These are phyloP conservation scores for Gonapodya sp. DNA, from an alignment of 192 early-diverging fungal genomes.

Conservation along the genomic window DNA sequence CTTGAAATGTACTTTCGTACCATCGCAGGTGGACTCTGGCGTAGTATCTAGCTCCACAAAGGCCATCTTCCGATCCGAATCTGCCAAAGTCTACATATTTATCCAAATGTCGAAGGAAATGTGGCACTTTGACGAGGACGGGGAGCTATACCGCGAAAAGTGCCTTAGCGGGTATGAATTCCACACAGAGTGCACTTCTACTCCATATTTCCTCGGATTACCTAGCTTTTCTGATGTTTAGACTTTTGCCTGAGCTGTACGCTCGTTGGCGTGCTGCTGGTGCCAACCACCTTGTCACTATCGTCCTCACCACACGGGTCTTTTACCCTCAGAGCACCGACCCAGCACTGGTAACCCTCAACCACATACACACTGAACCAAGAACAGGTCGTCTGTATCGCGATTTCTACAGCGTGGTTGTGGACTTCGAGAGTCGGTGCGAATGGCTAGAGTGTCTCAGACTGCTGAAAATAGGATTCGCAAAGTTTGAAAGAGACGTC, in stretches of 20 bases:
- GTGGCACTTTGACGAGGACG: slow-evolving; percentile 97
- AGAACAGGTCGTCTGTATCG: slow-evolving; percentile 53
- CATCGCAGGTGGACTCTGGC: slow-evolving; percentile 53
- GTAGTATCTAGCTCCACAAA: slow-evolving; percentile 71
- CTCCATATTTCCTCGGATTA: slow-evolving; percentile 58
- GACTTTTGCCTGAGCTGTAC: not conserved
- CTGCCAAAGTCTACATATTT: slow-evolving; percentile 88
- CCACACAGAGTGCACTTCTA: slow-evolving; percentile 32
- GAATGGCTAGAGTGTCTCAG: slow-evolving; percentile 60
- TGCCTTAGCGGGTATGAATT: slow-evolving; percentile 74
- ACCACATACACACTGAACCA: not conserved
- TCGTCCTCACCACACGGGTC: slow-evolving; percentile 86
- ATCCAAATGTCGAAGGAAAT: slow-evolving; percentile 96
- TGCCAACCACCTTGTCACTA: slow-evolving; percentile 90
- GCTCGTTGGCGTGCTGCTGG: slow-evolving; percentile 61
- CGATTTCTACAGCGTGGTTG: slow-evolving; percentile 92
- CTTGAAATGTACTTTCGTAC: not conserved
- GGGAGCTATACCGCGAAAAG: slow-evolving; percentile 90
- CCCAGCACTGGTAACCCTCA: not conserved
- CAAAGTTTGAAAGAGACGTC: slow-evolving; percentile 61
- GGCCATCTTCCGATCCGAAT: slow-evolving; percentile 84
- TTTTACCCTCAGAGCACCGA: slow-evolving; percentile 40
- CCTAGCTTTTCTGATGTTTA: not conserved
- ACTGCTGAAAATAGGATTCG: slow-evolving; percentile 62
- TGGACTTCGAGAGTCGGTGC: slow-evolving; percentile 76